These are phyloP conservation scores for Linnemannia zychae DNA, from an alignment of 192 early-diverging fungal genomes.

Conservation along the genomic window DNA sequence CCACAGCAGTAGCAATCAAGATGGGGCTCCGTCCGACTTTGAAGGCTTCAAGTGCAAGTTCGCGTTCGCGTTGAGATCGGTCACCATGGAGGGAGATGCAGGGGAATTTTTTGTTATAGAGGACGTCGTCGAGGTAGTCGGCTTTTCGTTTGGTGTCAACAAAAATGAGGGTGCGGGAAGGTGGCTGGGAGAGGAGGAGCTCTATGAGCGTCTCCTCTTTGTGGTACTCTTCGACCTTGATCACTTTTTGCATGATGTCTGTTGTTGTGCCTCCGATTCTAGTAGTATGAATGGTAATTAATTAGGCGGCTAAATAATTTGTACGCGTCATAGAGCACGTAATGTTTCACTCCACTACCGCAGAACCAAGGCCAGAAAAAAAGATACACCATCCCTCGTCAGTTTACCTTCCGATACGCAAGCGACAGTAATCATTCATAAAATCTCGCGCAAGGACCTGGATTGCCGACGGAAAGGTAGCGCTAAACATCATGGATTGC, in stretches of 20 bases:
- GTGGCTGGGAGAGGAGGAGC: conserved; percentile 65
- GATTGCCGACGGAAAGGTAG: conserved; percentile 94
- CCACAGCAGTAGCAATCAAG: conserved; percentile 90
- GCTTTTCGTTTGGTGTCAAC: conserved; percentile 87
- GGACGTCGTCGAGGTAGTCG: conserved; percentile 80
- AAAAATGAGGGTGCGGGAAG: conserved; percentile 84
- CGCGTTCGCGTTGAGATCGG: conserved; percentile 84
- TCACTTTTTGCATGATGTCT: conserved; percentile 90
- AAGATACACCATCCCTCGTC: too few species aligned
- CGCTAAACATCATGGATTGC: conserved; percentile 97
- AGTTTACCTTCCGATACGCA: conserved; percentile 80
- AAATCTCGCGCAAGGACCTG: conserved; percentile 95
- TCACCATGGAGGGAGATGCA: conserved; percentile 91
- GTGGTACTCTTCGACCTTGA: conserved; percentile 75
- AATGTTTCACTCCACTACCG: too few species aligned
- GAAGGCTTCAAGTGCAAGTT: conserved; percentile 81
- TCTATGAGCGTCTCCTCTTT: conserved; percentile 74
- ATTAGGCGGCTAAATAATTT: background rate
- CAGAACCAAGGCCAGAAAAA: too few species aligned
- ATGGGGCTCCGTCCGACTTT: conserved; percentile 69
- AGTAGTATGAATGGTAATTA: background rate
- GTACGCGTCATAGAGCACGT: background rate
- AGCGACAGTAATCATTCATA: conserved; percentile 86
- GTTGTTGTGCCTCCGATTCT: conserved; percentile 87
- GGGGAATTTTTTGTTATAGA: conserved; percentile 76